A percentile compares a stretch with the other conserved stretches of the same genome.
Conservation (phyloP, 1,284 basidiomycete genomes). For the Tilletia indica region DNA sequence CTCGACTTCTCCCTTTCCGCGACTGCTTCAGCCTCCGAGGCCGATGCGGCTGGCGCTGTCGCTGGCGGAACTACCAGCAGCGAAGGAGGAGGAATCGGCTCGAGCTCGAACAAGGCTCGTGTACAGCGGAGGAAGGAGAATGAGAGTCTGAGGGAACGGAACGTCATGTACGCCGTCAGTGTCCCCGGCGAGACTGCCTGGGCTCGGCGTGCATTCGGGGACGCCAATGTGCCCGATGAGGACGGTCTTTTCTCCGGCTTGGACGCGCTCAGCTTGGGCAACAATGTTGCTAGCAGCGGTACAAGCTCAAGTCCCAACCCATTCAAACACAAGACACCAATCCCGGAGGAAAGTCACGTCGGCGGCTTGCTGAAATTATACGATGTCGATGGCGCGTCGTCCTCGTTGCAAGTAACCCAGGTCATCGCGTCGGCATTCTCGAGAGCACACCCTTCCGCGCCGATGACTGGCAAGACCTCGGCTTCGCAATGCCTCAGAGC, state of each 20-base stretch:
- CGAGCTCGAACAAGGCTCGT: constrained; percentile 17
- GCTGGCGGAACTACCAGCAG: too few species aligned
- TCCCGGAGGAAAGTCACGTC: constrained; percentile 29
- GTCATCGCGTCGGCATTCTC: constrained; percentile 45
- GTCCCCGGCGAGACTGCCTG: constrained; percentile 53
- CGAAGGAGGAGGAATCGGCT: neutral
- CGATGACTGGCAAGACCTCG: neutral
- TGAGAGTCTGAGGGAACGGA: constrained; percentile 49
- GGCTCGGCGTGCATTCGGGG: constrained; percentile 31
- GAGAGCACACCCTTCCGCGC: constrained; percentile 28
- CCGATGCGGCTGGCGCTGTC: neutral
- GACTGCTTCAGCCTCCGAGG: too few species aligned
- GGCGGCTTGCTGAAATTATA: constrained; percentile 39
- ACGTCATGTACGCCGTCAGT: constrained; percentile 51
- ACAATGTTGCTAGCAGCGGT: neutral
- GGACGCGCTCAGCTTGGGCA: neutral
- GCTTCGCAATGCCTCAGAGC: neutral
- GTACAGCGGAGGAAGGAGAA: constrained; percentile 34
- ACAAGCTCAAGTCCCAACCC: neutral
- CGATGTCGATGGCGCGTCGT: constrained; percentile 39
- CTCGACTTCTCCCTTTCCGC: constrained; percentile 9
- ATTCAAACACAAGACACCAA: constrained; percentile 23
- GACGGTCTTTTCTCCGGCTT: constrained; percentile 9
- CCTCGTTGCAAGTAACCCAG: constrained; percentile 46
- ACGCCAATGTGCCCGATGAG: constrained; percentile 2